Evolutionary conservation across 2,329 filamentous ascomycete species (phyloP).

Genomic region (Aspergillus sp.): DNA sequence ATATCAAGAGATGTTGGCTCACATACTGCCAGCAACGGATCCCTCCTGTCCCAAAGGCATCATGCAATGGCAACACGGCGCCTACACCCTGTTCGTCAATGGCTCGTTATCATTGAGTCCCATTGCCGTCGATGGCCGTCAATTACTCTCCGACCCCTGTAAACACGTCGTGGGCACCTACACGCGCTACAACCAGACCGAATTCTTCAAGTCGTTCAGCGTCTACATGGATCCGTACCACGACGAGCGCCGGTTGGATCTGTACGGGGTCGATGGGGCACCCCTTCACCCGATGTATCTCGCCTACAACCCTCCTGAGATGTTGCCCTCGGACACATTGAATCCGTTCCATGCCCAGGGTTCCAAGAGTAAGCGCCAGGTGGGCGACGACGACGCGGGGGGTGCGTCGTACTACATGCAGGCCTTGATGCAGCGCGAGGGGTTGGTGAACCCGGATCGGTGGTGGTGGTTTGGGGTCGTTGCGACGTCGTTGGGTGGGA

Average conservation of each 20-base stretch:
- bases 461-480: slow-evolving; percentile 44
- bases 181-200: slow-evolving; percentile 58
- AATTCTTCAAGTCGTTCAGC: slow-evolving; percentile 46
- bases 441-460: slow-evolving; percentile 32
- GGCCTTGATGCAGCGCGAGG: slow-evolving; percentile 22
- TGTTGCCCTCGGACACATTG: slow-evolving; percentile 61
- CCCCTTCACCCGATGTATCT: slow-evolving; percentile 62
- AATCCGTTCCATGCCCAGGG: slow-evolving; percentile 46
- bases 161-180: slow-evolving; percentile 47
- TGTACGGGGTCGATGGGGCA: slow-evolving; percentile 56
- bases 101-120: slow-evolving; percentile 54
- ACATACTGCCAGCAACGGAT: slow-evolving; percentile 40
- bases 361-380: slow-evolving; percentile 27
- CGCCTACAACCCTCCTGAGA: slow-evolving; percentile 54
- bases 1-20: slow-evolving; percentile 2
- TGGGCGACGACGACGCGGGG: slow-evolving; percentile 8
- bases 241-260: slow-evolving; percentile 54
- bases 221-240: slow-evolving; percentile 52
- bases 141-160: slow-evolving; percentile 59
- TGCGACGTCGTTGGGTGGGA: slow-evolving; percentile 39
- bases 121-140: slow-evolving; percentile 58
- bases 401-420: slow-evolving; percentile 18
- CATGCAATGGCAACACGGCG: slow-evolving; percentile 67
- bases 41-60: slow-evolving; percentile 57
- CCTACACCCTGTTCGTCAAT: slow-evolving; percentile 48